Base-by-base conservation (phyloP, 192 early-diverging fungal genomes). In the Backusella mclennaniae region DNA sequence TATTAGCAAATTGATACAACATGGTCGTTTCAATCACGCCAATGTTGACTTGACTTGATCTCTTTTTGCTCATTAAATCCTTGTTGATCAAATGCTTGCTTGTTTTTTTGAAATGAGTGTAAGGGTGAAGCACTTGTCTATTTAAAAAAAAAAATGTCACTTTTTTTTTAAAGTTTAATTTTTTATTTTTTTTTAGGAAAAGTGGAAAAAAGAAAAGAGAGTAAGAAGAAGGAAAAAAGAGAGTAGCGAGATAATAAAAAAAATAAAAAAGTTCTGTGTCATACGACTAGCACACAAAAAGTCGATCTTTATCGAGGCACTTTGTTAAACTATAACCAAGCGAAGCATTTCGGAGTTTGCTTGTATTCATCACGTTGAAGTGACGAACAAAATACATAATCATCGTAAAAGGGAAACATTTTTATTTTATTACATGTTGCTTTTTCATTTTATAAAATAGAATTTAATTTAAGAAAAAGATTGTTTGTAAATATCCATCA, bases 21-120 rank as follows among this genome's bases (percentile, higher is more conserved):
- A 71, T 71, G 26, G 69, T 71, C 26, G 69, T 71, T 19, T 71
- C 69, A 49, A 71, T 71, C 36, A 71, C 69, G 2, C 69, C 69
- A 71, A 71, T 46, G 29, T 49, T 17, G 26, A 39, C 41, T 15
- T 69, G 67, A 26, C 11, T 26, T 12, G 56, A 59, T 59, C 23
- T 59, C 56, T 9, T 59, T 59, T 59, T 59, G 6, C 9, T 26
- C 23, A 26, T 59, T 59, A 9, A 56, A 21, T 3, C 5, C 17
- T 53, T 53, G 19, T 8, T 53, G n/a, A 53, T 17, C 12, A 49
- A 49, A 49, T 49, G 46, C 46, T 49, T 49, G 15, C 17, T 49
- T 46, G 12, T 46, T 49, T 44, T 44, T 49, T 44, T 44, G 42
- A 56, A 56, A 56, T 23, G 53, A 56, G 8, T 56, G 53, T 56